These are phyloP conservation scores for Conoideocrella luteorostrata DNA, from an alignment of 2,329 filamentous ascomycete species.

Conservation along the genomic window DNA sequence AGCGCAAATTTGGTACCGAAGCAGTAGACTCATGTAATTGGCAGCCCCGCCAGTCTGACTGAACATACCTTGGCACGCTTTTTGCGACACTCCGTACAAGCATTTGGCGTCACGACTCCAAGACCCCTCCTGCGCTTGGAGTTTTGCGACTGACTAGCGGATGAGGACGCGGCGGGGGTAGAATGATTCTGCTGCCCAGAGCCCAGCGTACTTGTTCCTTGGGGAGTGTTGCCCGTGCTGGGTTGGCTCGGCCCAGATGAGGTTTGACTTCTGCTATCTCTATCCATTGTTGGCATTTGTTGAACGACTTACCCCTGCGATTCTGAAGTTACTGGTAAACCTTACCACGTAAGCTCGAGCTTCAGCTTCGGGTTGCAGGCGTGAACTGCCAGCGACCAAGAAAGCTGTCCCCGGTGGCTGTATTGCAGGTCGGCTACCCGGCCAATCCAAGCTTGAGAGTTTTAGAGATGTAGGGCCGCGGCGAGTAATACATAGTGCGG, in stretches of 20 bases:
- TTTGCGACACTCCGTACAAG: constrained; percentile 56
- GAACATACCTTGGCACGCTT: constrained; percentile 52
- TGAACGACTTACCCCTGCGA: neutral
- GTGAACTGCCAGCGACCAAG: too few relatives aligned
- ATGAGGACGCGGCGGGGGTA: constrained; percentile 10
- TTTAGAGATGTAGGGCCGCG: constrained; percentile 1
- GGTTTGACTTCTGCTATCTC: constrained; percentile 23
- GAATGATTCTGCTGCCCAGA: constrained; percentile 8
- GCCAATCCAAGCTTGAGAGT: constrained; percentile 2
- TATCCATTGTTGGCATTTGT: constrained; percentile 21
- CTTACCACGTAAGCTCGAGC: neutral
- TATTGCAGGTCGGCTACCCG: neutral
- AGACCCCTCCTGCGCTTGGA: constrained; percentile 49
- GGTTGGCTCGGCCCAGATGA: constrained; percentile 22
- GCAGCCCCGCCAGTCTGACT: neutral
- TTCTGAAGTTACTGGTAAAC: neutral
- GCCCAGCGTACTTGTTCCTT: constrained; percentile 21
- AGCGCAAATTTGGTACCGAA: too few relatives aligned
- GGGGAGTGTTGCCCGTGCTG: constrained; percentile 28
- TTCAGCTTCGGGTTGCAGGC: neutral
- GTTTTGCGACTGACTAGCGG: constrained; percentile 19
- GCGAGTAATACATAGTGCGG: constrained; percentile 6
- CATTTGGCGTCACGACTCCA: constrained; percentile 53
- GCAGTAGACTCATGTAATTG: neutral
- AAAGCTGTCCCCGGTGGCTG: too few relatives aligned